These are phyloP conservation scores for Auricularia heimuer DNA, from an alignment of 768 basidiomycete genomes.

Conservation along the genomic window DNA sequence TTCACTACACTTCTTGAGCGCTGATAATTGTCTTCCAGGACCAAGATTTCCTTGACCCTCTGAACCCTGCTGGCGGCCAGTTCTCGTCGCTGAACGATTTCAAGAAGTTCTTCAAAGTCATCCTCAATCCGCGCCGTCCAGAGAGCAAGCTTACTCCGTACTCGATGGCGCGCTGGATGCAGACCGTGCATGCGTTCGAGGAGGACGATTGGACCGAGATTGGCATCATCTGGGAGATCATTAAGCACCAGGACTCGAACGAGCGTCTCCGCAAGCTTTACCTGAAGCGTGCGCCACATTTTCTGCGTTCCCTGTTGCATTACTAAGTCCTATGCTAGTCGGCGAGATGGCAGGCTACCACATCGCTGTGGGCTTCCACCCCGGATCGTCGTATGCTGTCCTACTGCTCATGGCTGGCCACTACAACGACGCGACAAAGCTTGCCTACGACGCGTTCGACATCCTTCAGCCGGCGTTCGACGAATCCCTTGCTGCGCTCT, in stretches of 20 bases:
- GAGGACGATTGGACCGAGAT: slow-evolving; percentile 13
- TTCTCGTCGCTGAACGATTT: slow-evolving; percentile 41
- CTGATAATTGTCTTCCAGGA: slow-evolving; percentile 20
- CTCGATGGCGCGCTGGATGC: slow-evolving; percentile 22
- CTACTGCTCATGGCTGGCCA: slow-evolving; percentile 18
- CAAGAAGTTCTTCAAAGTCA: slow-evolving; percentile 30
- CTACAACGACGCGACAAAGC: slow-evolving; percentile 15
- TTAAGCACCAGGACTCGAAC: slow-evolving; percentile 10
- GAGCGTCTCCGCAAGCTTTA: slow-evolving; percentile 15
- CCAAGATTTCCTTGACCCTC: slow-evolving; percentile 26
- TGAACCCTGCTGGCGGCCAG: slow-evolving; percentile 41
- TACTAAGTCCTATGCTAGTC: slow-evolving; percentile 9
- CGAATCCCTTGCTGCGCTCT: slow-evolving; percentile 5
- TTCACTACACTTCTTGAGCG: background rate
- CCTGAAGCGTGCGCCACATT: slow-evolving; percentile 18
- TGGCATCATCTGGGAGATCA: slow-evolving; percentile 14
- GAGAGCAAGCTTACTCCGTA: slow-evolving; percentile 16
- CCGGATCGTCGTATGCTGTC: slow-evolving; percentile 19
- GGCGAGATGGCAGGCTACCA: slow-evolving; percentile 20
- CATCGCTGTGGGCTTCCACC: slow-evolving; percentile 17
- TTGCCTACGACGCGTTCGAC: slow-evolving; percentile 17
- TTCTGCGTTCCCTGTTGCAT: background rate
- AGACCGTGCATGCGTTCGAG: slow-evolving; percentile 21
- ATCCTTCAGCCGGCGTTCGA: slow-evolving; percentile 22
- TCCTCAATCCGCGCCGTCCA: slow-evolving; percentile 30